Percentiles rank a stretch among this genome's conserved stretches.
Evolutionary conservation across 768 basidiomycete genomes (phyloP).

Genomic region (Phlegmacium glaucopus): DNA sequence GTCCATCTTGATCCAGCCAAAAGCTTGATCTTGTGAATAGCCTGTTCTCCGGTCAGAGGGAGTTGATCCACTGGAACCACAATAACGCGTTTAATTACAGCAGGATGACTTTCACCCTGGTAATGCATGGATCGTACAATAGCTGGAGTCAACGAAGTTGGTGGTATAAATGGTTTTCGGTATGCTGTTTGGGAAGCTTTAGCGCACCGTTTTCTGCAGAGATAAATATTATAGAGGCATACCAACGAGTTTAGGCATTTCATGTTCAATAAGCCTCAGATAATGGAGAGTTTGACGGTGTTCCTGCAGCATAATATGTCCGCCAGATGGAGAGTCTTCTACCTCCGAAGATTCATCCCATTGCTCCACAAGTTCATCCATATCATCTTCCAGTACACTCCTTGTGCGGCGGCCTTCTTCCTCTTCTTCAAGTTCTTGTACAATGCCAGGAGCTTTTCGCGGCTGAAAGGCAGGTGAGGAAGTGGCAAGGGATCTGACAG

Average conservation of each 20-base stretch:
- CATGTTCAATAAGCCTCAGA: constrained; percentile 82
- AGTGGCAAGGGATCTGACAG: constrained; percentile 12
- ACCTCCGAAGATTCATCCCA: constrained; percentile 42
- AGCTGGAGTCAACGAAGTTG: constrained; percentile 53
- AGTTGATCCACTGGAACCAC: constrained; percentile 74
- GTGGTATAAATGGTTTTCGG: constrained; percentile 76
- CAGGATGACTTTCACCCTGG: constrained; percentile 74
- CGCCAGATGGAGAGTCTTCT: constrained; percentile 66
- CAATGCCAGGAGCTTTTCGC: constrained; percentile 8
- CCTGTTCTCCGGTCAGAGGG: constrained; percentile 58
- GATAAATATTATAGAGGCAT: constrained; percentile 9
- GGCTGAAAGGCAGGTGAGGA: constrained; percentile 12
- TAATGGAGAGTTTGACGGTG: constrained; percentile 75
- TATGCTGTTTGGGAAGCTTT: constrained; percentile 48
- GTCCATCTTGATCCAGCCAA: constrained; percentile 90
- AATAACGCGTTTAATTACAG: constrained; percentile 64
- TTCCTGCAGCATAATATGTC: constrained; percentile 70
- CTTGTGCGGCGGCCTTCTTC: constrained; percentile 31
- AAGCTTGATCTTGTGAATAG: constrained; percentile 82
- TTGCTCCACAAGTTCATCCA: constrained; percentile 41
- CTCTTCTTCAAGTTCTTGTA: constrained; percentile 1
- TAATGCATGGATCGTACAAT: constrained; percentile 76
- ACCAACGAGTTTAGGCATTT: constrained; percentile 88
- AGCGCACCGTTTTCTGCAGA: neutral
- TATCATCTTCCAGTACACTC: constrained; percentile 35